These are phyloP conservation scores for Allantophomopsis lycopodina DNA, from an alignment of 2,329 filamentous ascomycete species.

Conservation along the genomic window DNA sequence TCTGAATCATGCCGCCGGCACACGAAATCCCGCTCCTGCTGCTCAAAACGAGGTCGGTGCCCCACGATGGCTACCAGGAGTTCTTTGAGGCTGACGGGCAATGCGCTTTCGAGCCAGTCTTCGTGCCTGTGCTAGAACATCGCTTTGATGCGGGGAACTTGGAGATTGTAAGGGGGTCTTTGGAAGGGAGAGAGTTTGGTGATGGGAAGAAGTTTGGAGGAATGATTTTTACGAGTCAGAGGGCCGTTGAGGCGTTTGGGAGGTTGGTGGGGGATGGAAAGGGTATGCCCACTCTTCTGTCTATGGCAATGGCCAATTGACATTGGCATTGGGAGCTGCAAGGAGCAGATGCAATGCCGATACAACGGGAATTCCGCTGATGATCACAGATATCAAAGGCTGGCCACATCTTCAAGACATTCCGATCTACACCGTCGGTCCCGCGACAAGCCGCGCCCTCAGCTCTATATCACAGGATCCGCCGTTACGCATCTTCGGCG, in stretches of 20 bases:
- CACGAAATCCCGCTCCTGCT: slow-evolving; percentile 46
- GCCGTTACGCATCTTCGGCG: slow-evolving; percentile 54
- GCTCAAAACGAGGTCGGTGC: slow-evolving; percentile 64
- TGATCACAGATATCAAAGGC: slow-evolving; percentile 1
- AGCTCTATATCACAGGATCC: slow-evolving; percentile 35
- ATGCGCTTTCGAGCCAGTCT: slow-evolving; percentile 43
- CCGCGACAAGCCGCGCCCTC: slow-evolving; percentile 67
- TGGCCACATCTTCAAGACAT: slow-evolving; percentile 44
- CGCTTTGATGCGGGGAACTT: slow-evolving; percentile 47
- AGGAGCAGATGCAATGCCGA: slow-evolving; percentile 3
- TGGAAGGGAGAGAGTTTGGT: slow-evolving; percentile 30
- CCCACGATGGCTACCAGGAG: slow-evolving; percentile 60
- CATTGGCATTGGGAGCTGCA: background rate
- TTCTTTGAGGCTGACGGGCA: slow-evolving; percentile 34
- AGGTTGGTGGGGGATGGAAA: slow-evolving; percentile 38
- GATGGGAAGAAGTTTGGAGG: slow-evolving; percentile 43
- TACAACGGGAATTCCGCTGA: too few relatives aligned
- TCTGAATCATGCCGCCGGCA: too few relatives aligned
- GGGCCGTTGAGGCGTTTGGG: slow-evolving; percentile 68
- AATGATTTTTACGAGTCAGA: slow-evolving; percentile 74
- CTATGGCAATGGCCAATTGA: slow-evolving; percentile 5
- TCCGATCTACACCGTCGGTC: slow-evolving; percentile 65
- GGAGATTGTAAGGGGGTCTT: slow-evolving; percentile 31
- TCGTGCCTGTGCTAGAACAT: slow-evolving; percentile 69
- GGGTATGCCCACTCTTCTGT: slow-evolving; percentile 8